Evolutionary conservation across 176 grass and related monocot genomes (phyloP).

Genomic region (Themeda triandra): DNA sequence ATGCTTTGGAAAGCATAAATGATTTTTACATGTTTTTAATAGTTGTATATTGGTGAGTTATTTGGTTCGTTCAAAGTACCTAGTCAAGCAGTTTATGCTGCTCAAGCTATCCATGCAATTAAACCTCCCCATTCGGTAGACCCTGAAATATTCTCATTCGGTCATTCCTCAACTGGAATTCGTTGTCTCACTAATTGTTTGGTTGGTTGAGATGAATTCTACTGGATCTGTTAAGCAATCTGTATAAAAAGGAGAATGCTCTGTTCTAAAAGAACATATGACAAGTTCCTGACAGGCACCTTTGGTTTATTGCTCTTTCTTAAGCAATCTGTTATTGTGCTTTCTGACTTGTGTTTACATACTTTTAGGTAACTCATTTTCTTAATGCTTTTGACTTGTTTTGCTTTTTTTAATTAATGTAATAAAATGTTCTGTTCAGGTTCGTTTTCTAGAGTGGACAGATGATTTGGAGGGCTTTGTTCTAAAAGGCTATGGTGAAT

Average conservation of each 20-base stretch:
- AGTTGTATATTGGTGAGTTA: background rate
- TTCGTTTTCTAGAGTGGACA: slow-evolving; percentile 82
- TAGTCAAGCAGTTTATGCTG: background rate
- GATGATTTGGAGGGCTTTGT: slow-evolving; percentile 95
- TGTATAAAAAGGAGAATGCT: background rate
- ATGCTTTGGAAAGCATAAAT: background rate
- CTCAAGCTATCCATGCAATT: background rate
- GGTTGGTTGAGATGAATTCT: background rate
- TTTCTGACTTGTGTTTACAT: background rate
- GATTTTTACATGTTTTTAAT: background rate
- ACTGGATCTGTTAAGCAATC: background rate
- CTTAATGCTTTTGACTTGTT: background rate
- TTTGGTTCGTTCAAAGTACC: background rate
- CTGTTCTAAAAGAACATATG: background rate
- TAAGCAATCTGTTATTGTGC: background rate
- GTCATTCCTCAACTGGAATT: background rate
- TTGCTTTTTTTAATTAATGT: background rate
- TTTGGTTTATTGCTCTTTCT: slow-evolving; percentile 11
- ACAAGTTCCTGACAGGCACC: background rate
- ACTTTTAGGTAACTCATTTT: background rate
- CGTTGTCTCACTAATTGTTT: background rate
- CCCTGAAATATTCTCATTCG: background rate
- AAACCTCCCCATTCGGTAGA: background rate
- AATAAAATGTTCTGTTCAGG: slow-evolving; percentile 45
- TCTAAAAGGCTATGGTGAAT: slow-evolving; percentile 92